Base-by-base conservation (phyloP, 768 basidiomycete species). In the Cystobasidium tubakii region DNA sequence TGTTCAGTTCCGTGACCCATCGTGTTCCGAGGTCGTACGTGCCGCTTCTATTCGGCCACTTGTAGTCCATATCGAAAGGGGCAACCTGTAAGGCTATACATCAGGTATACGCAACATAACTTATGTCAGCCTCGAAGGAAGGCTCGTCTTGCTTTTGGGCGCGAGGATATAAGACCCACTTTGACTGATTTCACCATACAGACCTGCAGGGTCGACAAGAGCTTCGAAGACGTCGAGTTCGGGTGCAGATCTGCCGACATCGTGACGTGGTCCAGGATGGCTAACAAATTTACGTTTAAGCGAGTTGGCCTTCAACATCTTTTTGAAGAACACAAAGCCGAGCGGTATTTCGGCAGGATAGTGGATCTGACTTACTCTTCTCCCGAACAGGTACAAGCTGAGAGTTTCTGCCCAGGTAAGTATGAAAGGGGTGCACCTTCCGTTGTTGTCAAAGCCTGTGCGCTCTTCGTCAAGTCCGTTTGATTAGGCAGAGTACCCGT, bases 161-260 rank as follows among this genome's bases (percentile, higher is more conserved):
- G n/a, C n/a, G n/a, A n/a, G n/a, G n/a, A 39, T 39, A 39, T 39
- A 39, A 39, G n/a, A 39, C 39, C 39, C 29, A 60, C 57, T 89
- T 82, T 94, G 92, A 1, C 90, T 91, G 1, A 88, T 89, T 77
- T 83, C 43, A 86, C 90, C 79, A 62, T 64, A 82, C 77, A 77
- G 85, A 84, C 1, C 81, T 73, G 65, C 62, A 74, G 23, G 2
- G 29, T 91, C 83, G 73, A 88, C 82, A 80, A 92, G 89, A 0
- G 91, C 87, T 83, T 98, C 94, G 73, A 95, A 79, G 74, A 98
- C 84, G 81, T 97, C 94, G 77, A 97, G 91, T 83, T 98, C 95
- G 0, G 95, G 94, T 0, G 89, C 90, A 39, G 87, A 87, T 67
- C 94, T 87, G n/a, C 88, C 83, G 17, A 79, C 83, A 33, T 81